Conservation (phyloP, 2,329 filamentous ascomycete genomes). For the Aspergillus sp. region DNA sequence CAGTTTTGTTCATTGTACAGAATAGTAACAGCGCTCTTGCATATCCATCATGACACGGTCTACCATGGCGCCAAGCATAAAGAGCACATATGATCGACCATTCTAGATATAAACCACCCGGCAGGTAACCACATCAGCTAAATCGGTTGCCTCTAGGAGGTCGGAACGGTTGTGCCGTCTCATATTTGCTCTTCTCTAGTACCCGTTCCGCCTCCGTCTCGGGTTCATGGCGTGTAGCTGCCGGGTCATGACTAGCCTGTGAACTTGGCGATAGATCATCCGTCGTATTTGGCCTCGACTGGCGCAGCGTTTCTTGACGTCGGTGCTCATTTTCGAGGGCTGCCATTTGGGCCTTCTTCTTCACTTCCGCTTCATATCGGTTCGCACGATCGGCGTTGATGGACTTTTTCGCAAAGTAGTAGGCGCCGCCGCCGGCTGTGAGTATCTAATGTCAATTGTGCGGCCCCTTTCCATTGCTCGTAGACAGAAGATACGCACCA, state of each 20-base stretch:
- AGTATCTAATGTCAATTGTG: constrained; percentile 5
- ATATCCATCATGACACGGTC: too few relatives aligned
- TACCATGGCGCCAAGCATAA: too few relatives aligned
- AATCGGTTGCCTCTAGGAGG: constrained; percentile 84
- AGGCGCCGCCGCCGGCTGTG: constrained; percentile 78
- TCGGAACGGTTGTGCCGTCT: constrained; percentile 67
- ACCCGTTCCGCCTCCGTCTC: constrained; percentile 61
- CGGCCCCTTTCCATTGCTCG: background rate
- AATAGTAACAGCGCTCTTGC: too few relatives aligned
- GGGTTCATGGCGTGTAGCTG: constrained; percentile 74
- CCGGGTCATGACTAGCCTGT: constrained; percentile 72
- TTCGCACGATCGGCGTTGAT: constrained; percentile 84
- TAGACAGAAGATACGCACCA: constrained; percentile 48
- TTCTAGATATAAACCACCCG: too few relatives aligned
- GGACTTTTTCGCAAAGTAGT: constrained; percentile 89
- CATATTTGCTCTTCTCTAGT: constrained; percentile 81
- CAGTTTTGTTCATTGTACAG: too few relatives aligned
- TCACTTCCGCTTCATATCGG: constrained; percentile 64
- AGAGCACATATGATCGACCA: too few relatives aligned
- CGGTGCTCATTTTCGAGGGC: constrained; percentile 30
- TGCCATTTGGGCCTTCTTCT: constrained; percentile 41
- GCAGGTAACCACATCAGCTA: constrained; percentile 36
- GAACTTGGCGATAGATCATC: constrained; percentile 61
- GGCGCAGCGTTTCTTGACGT: constrained; percentile 19
- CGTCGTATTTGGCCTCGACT: constrained; percentile 12